Percentiles rank a stretch among this genome's conserved stretches.
Conservation (phyloP, 2,329 filamentous ascomycete genomes). For the Fusarium avenaceum region DNA sequence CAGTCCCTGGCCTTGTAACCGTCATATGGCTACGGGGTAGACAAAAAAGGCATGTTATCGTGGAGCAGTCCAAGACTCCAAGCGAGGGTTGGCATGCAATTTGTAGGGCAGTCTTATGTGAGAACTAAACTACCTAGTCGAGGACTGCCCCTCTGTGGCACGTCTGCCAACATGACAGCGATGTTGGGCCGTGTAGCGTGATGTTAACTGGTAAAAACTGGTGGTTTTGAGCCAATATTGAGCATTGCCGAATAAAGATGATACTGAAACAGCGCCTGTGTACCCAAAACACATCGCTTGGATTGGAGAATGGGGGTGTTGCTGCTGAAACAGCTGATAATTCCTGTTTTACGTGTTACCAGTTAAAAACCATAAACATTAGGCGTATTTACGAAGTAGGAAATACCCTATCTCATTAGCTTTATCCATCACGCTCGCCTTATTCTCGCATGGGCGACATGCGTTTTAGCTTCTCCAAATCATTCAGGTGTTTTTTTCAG, state of each 20-base stretch:
- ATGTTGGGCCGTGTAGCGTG: not conserved
- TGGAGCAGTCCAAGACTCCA: not conserved
- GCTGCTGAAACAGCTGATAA: conserved; percentile 4
- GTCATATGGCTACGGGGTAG: conserved; percentile 4
- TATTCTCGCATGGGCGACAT: not conserved
- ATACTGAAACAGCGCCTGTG: not conserved
- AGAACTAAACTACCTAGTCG: conserved; percentile 37
- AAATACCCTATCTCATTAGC: not conserved
- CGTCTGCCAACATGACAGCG: conserved; percentile 5
- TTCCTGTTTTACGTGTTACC: not conserved
- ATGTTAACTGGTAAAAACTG: not conserved
- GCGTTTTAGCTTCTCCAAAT: not conserved
- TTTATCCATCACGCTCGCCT: not conserved
- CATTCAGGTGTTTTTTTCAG: not conserved
- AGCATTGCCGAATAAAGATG: conserved; percentile 7
- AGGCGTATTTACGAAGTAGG: not conserved
- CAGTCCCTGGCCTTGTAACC: conserved; percentile 21
- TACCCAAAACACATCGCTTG: not conserved
- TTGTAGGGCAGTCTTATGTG: conserved; percentile 38
- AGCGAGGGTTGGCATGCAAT: conserved; percentile 29
- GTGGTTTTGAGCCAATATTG: not conserved
- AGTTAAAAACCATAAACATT: not conserved
- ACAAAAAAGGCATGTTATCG: conserved; percentile 11
- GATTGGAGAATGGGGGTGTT: not conserved
- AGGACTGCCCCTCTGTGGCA: conserved; percentile 17